Conservation (phyloP, 1,284 basidiomycete genomes). For the Ustilago hordei region DNA sequence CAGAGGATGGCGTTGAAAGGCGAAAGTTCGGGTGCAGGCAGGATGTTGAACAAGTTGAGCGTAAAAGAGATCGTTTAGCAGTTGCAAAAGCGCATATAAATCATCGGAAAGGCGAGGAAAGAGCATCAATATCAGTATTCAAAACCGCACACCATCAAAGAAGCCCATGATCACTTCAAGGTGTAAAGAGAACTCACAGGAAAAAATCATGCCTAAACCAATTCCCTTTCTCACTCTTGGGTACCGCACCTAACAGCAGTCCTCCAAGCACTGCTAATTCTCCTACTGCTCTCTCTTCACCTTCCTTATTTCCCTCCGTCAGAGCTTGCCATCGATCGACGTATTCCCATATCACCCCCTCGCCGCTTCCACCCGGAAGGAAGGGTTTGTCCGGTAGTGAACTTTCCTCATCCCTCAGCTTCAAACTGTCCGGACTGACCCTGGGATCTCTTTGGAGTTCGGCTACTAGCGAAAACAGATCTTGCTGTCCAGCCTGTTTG, state of each 20-base stretch:
- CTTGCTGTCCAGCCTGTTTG: background rate
- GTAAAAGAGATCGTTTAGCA: no score
- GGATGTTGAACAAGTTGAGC: no score
- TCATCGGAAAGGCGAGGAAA: background rate
- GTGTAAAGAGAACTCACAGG: slow-evolving; percentile 18
- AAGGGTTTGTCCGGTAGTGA: slow-evolving; percentile 31
- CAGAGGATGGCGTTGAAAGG: no score
- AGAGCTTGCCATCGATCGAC: slow-evolving; percentile 23
- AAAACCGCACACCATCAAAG: background rate
- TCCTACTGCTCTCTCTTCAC: slow-evolving; percentile 4
- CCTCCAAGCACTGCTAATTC: slow-evolving; percentile 35
- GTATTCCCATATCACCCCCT: slow-evolving; percentile 31
- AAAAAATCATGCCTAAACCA: slow-evolving; percentile 48
- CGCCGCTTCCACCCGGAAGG: background rate
- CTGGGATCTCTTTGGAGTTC: slow-evolving; percentile 27
- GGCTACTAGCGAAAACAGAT: slow-evolving; percentile 19
- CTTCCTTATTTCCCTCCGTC: no score
- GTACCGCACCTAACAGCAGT: slow-evolving; percentile 33
- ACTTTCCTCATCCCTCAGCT: slow-evolving; percentile 10
- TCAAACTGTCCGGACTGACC: slow-evolving; percentile 3
- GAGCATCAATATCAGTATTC: background rate
- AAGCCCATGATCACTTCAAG: background rate
- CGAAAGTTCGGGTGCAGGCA: no score
- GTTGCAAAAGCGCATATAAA: no score
- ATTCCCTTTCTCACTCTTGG: slow-evolving; percentile 6